Conservation (phyloP, 805 yeast genomes). For the Saccharomycopsis sp. region DNA sequence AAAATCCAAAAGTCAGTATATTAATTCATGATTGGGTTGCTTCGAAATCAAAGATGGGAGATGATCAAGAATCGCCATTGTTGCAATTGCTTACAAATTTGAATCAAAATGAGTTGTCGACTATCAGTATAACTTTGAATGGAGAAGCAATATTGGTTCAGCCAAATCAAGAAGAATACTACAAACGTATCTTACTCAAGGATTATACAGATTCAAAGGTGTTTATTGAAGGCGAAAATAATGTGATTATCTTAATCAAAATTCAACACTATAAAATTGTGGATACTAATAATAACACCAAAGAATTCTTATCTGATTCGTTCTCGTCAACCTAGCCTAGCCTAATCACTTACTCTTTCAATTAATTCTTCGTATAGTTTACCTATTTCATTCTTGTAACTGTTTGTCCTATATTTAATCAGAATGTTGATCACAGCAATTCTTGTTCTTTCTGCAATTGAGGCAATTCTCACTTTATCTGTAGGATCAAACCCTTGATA, state of each 20-base stretch:
- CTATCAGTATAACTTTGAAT: conserved; percentile 73
- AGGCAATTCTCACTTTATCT: conserved; percentile 43
- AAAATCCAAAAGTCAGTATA: conserved; percentile 73
- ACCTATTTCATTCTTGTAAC: conserved; percentile 39
- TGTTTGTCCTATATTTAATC: conserved; percentile 31
- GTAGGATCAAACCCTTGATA: conserved; percentile 33
- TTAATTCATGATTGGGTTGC: conserved; percentile 89
- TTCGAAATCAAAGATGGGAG: conserved; percentile 34
- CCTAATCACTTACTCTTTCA: conserved; percentile 31
- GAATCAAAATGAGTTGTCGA: conserved; percentile 73
- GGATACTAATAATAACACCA: conserved; percentile 61
- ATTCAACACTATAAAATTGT: conserved; percentile 70
- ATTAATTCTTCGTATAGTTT: conserved; percentile 37
- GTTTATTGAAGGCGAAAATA: conserved; percentile 58
- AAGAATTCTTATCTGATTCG: conserved; percentile 25
- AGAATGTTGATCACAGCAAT: conserved; percentile 33
- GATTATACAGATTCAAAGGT: conserved; percentile 49
- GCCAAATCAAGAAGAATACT: conserved; percentile 42
- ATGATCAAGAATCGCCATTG: conserved; percentile 35
- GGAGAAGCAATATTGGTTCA: conserved; percentile 60
- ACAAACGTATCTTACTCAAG: conserved; percentile 52
- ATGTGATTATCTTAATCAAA: conserved; percentile 58
- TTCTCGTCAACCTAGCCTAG: no score
- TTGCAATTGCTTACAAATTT: conserved; percentile 61
- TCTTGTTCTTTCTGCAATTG: conserved; percentile 48